Conservation (phyloP, 352 stramenopile genomes). For the Pseudoperonospora humuli region DNA sequence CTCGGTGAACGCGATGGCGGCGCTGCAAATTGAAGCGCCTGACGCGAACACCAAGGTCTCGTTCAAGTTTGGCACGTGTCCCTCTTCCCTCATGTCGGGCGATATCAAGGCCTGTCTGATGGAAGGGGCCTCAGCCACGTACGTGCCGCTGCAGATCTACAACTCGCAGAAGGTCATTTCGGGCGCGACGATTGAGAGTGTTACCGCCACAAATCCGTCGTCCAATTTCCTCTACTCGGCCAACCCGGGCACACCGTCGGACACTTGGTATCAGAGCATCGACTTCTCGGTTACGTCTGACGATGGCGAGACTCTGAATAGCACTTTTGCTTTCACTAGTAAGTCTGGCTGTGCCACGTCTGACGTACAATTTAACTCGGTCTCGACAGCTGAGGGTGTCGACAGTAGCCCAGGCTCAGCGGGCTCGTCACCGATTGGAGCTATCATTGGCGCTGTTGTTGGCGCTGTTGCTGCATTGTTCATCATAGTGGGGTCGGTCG, state of each 20-base stretch:
- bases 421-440: slow-evolving; percentile 17
- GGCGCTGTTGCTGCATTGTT: slow-evolving; percentile 41
- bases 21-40: slow-evolving; percentile 42
- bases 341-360: slow-evolving; percentile 51
- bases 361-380: slow-evolving; percentile 56
- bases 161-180: slow-evolving; percentile 72
- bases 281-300: slow-evolving; percentile 48
- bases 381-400: slow-evolving; percentile 39
- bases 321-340: slow-evolving; percentile 52
- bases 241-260: slow-evolving; percentile 37
- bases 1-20: slow-evolving; percentile 35
- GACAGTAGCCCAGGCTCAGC: slow-evolving; percentile 17
- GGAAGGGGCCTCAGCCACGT: slow-evolving; percentile 68
- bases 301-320: slow-evolving; percentile 44
- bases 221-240: slow-evolving; percentile 56
- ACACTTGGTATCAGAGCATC: slow-evolving; percentile 55
- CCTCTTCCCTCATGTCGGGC: slow-evolving; percentile 45
- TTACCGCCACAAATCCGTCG: slow-evolving; percentile 37
- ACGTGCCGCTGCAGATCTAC: slow-evolving; percentile 79
- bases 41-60: slow-evolving; percentile 32
- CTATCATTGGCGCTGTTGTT: slow-evolving; percentile 32
- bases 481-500: slow-evolving; percentile 58
- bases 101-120: slow-evolving; percentile 77
- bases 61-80: slow-evolving; percentile 60
- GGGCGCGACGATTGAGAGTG: slow-evolving; percentile 46